Conservation (phyloP, 768 basidiomycete species). For the Mycena alexandri region DNA sequence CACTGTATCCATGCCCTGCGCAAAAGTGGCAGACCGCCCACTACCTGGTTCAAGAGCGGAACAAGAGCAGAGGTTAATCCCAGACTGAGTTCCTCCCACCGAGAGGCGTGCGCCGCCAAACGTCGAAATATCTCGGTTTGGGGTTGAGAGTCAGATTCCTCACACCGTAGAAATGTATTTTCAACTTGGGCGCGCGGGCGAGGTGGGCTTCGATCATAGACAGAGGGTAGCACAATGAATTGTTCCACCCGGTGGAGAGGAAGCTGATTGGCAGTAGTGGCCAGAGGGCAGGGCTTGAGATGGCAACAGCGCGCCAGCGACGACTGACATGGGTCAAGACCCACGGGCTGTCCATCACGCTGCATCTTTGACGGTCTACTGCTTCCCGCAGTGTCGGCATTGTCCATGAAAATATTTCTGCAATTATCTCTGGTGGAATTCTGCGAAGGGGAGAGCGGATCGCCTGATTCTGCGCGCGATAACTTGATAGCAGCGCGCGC, state of each 20-base stretch:
- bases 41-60: too few species aligned
- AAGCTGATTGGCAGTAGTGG: not conserved
- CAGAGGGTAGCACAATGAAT: too few species aligned
- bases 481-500: not conserved
- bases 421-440: not conserved
- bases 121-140: not conserved
- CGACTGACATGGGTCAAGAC: not conserved
- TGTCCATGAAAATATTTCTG: not conserved
- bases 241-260: too few species aligned
- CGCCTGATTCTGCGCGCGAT: not conserved
- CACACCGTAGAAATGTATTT: not conserved
- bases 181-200: not conserved
- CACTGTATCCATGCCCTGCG: not conserved
- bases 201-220: not conserved
- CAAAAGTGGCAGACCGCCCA: not conserved
- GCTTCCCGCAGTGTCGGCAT: not conserved
- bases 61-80: too few species aligned
- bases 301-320: not conserved
- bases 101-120: too few species aligned
- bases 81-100: too few species aligned
- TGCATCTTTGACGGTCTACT: too few species aligned
- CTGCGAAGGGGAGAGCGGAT: not conserved
- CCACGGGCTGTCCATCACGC: not conserved
- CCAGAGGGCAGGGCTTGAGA: slow-evolving; percentile 2
- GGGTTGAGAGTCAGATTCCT: not conserved